A percentile compares a stretch with the other conserved stretches of the same genome.
Evolutionary conservation across 495 filamentous ascomycete species (phyloP).

Genomic region (Penicillium macrosclerotiorum): DNA sequence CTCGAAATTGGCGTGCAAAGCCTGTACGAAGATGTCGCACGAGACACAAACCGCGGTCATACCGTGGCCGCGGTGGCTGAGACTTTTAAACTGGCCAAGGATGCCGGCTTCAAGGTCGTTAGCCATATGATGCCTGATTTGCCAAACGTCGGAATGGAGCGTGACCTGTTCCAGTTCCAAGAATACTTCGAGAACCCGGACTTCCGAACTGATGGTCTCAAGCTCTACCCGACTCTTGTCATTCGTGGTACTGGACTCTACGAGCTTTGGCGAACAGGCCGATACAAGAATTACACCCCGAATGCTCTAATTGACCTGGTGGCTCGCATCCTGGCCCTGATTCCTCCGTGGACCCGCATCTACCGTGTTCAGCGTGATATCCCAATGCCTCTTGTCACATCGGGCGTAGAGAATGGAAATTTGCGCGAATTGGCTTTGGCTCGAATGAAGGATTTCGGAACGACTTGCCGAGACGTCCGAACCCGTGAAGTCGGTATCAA

Average conservation of each 20-base stretch:
- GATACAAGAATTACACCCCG: slow-evolving; percentile 98
- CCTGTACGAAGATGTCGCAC: slow-evolving; percentile 95
- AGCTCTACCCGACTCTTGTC: slow-evolving; percentile 97
- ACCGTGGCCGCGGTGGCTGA: slow-evolving; percentile 92
- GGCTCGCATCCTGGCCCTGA: slow-evolving; percentile 87
- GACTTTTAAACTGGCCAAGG: slow-evolving; percentile 92
- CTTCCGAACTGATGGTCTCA: slow-evolving; percentile 96
- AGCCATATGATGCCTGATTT: slow-evolving; percentile 99
- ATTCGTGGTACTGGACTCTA: slow-evolving; percentile 97
- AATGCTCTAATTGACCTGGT: slow-evolving; percentile 95
- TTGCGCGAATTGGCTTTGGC: slow-evolving; percentile 87
- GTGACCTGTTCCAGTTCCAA: slow-evolving; percentile 91
- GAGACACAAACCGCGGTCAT: slow-evolving; percentile 96
- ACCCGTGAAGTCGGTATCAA: slow-evolving; percentile 98
- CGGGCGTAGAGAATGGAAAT: slow-evolving; percentile 97
- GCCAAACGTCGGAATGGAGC: slow-evolving; percentile 97
- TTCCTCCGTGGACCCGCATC: slow-evolving; percentile 97
- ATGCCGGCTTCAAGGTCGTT: slow-evolving; percentile 98
- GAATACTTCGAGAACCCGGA: slow-evolving; percentile 97
- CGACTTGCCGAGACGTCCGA: slow-evolving; percentile 94
- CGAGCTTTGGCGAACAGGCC: slow-evolving; percentile 93
- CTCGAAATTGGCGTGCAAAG: slow-evolving; percentile 95
- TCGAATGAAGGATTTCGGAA: slow-evolving; percentile 98
- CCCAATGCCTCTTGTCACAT: slow-evolving; percentile 95
- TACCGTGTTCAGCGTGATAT: slow-evolving; percentile 98